Base-by-base conservation (phyloP, 2,329 filamentous ascomycete genomes). In the Claviceps sp. region DNA sequence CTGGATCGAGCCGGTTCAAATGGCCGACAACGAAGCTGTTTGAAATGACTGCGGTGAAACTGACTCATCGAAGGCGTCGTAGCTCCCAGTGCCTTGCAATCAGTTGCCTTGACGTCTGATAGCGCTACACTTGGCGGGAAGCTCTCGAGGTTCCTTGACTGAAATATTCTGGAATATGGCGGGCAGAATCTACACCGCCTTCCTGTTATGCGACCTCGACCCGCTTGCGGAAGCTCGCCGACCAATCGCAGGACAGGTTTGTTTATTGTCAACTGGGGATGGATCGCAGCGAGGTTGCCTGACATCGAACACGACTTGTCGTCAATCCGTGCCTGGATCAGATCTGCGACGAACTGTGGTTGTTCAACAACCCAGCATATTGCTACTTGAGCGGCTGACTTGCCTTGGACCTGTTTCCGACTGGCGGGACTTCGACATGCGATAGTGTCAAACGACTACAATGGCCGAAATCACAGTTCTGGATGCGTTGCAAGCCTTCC, bases 401-500 rank as follows among this genome's bases (percentile, higher is more conserved):
- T 22, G 26, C 4, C 50, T 47, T 13, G 17, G n/a, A 39, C n/a
- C 37, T 24, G n/a, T 34, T 16, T 24, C 22, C 38, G 44, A 22
- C 16, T 47, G 39, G 39, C n/a, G 14, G 16, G 8, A 39, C 42
- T 46, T 55, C 65, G 69, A 59, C 60, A 75, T 76, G 74, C 71
- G 65, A 75, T 75, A 75, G 69, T 60, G 57, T 57, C 58, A 58
- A 64, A 57, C 24, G 46, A 56, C 64, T 61, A 72, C 62, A 58
- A 91, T 93, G 88, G 81, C 84, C 66, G 83, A 85, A 63, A 73
- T 81, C 65, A 82, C 82, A 65, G 81, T 78, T 63, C 76, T 94
- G 64, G 84, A 84, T 64, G 80, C 82, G 68, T 81, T 97, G 62
- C 83, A 90, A 72, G 83, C 81, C 67, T 81, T 98, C 61, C 87